Conservation (phyloP, 495 filamentous ascomycete species). For the Aspergillus homomorphus region DNA sequence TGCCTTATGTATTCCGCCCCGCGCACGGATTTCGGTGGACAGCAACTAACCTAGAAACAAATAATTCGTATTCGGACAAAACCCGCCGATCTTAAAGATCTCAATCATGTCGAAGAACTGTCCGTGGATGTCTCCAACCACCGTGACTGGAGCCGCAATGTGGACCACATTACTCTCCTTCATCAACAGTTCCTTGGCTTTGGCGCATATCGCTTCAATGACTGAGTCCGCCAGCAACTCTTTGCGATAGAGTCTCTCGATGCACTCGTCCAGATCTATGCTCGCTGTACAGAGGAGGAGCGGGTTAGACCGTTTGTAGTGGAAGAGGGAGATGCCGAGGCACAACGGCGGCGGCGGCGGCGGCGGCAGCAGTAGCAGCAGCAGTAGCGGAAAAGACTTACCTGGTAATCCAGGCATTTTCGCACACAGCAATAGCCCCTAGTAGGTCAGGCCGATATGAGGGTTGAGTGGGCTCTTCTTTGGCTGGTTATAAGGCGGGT, state of each 20-base stretch:
- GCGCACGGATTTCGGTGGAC: not conserved
- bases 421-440: slow-evolving; percentile 5
- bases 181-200: slow-evolving; percentile 97
- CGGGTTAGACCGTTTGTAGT: too few species aligned
- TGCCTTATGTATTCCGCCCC: not conserved
- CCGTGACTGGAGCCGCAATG: slow-evolving; percentile 93
- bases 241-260: slow-evolving; percentile 90
- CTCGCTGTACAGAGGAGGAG: slow-evolving; percentile 58
- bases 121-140: slow-evolving; percentile 97
- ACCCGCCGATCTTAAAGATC: slow-evolving; percentile 97
- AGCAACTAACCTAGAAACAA: slow-evolving; percentile 77
- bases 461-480: slow-evolving; percentile 6
- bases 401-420: slow-evolving; percentile 84
- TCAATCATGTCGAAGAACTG: slow-evolving; percentile 99
- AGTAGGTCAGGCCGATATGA: not conserved
- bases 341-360: not conserved
- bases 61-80: slow-evolving; percentile 96
- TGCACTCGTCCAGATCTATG: slow-evolving; percentile 98
- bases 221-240: slow-evolving; percentile 96
- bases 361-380: not conserved
- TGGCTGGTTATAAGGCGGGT: slow-evolving; percentile 16
- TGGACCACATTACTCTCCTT: slow-evolving; percentile 99
- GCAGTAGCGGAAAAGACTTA: slow-evolving; percentile 40
- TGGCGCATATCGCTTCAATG: slow-evolving; percentile 98
- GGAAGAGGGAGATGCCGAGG: too few species aligned